Conservation (phyloP, 805 yeast genomes). For the Saccharomycopsis javanensis region DNA sequence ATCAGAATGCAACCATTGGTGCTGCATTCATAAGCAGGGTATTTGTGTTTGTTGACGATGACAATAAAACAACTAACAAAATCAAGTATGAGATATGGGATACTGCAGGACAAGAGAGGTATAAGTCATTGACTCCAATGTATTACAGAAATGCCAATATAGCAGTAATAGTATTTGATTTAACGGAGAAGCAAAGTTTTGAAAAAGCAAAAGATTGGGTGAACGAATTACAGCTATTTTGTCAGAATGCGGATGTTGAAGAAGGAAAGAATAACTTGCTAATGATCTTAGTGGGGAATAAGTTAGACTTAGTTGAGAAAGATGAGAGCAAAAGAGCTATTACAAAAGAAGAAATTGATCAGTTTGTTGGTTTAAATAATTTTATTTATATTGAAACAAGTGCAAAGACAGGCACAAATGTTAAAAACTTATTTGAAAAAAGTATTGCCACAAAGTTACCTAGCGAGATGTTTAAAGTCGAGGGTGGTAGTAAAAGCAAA, state of each 20-base stretch:
- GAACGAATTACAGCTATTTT: slow-evolving; percentile 77
- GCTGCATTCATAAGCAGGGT: slow-evolving; percentile 93
- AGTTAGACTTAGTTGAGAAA: slow-evolving; percentile 47
- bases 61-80: slow-evolving; percentile 23
- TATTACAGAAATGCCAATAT: slow-evolving; percentile 72
- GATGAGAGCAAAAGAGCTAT: slow-evolving; percentile 32
- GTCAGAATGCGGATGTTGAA: slow-evolving; percentile 31
- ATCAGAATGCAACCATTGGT: slow-evolving; percentile 91
- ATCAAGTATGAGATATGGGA: slow-evolving; percentile 74
- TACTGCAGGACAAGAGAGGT: slow-evolving; percentile 93
- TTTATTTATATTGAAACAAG: slow-evolving; percentile 49
- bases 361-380: slow-evolving; percentile 42
- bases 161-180: slow-evolving; percentile 83
- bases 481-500: slow-evolving; percentile 4
- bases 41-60: slow-evolving; percentile 28
- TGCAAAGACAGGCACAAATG: slow-evolving; percentile 63
- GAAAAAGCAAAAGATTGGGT: slow-evolving; percentile 81
- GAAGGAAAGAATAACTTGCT: slow-evolving; percentile 33
- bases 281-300: slow-evolving; percentile 83
- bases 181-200: slow-evolving; percentile 62
- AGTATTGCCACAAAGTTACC: slow-evolving; percentile 29
- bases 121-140: slow-evolving; percentile 76
- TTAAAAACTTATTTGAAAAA: slow-evolving; percentile 32
- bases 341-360: slow-evolving; percentile 26
- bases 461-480: slow-evolving; percentile 13